Evolutionary conservation across 768 basidiomycete species (phyloP), one percentile per base, ranked within the genome.

Genomic region (Rossbeevera mucosa): DNA sequence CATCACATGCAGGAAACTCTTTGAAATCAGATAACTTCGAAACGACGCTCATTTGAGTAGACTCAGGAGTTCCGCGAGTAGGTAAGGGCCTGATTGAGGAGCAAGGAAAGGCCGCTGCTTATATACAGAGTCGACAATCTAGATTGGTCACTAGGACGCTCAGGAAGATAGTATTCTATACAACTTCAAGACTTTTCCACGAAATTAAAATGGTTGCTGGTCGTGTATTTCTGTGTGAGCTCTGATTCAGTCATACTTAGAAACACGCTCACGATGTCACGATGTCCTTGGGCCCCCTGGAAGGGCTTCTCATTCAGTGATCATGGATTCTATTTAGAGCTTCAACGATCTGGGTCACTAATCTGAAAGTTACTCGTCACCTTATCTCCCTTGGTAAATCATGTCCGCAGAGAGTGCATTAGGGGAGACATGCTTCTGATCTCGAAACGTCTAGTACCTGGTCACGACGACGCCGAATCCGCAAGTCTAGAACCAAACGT

Each of bases 1-100:
- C 36, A 40, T 52, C 38, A 24, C 20, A n/a, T 7, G 51, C 25
- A 24, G 51, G 51, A 25, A 52, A 52, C 18, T 52, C 51, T 13
- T 14, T 47, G 45, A 52, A 52, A 3, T 46, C 51, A 3, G 33
- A 4, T 18, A 47, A 2, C 4, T 18, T 52, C 5, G 26, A 26
- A 26, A 20, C 16, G n/a, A 33, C 24, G 24, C 14, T 7, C 50
- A 50, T 50, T 44, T 5, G 26, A 48, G 14, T 36, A 8, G n/a
- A 33, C 11, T 36, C 14, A 8, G 8, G 33, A 2, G 9, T 36
- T n/a, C 16, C n/a, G 33, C 8, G n/a, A n/a, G 33, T 36, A 14
- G 13, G 29, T 30, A 18, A 8, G 33, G n/a, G n/a, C 33, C n/a
- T 18, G 33, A 16, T n/a, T 3, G n/a, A 36, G n/a, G n/a, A 18